Conservation (phyloP, 192 early-diverging fungal genomes). For the Rhizophlyctis rosea region DNA sequence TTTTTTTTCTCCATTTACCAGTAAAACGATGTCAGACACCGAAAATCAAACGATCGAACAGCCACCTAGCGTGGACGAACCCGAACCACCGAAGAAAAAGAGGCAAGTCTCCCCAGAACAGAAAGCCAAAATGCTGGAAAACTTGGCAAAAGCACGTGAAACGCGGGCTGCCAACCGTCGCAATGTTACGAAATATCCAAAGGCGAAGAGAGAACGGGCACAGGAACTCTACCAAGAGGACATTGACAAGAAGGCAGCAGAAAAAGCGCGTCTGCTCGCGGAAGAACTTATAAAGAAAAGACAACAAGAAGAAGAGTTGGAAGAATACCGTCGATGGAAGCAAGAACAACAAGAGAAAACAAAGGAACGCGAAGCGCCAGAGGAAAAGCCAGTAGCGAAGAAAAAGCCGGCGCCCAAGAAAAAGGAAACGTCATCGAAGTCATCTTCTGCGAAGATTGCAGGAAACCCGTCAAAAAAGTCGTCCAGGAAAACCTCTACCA, state of each 20-base stretch:
- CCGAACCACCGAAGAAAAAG: neutral
- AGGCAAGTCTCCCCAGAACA: neutral
- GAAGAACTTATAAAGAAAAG: neutral
- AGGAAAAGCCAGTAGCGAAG: neutral
- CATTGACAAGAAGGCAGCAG: neutral
- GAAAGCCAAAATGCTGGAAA: neutral
- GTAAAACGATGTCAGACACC: constrained; percentile 1
- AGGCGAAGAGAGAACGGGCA: neutral
- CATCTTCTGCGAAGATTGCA: too few species aligned
- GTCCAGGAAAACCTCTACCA: too few species aligned
- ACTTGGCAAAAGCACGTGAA: neutral
- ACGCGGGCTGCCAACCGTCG: neutral
- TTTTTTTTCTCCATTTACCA: too few species aligned
- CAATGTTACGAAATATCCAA: constrained; percentile 1
- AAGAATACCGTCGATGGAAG: neutral
- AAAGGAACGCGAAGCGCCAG: too few species aligned
- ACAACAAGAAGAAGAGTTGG: neutral
- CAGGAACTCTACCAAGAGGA: neutral
- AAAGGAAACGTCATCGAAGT: too few species aligned
- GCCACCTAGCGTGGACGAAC: neutral
- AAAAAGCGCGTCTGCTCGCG: neutral
- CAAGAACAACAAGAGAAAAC: too few species aligned
- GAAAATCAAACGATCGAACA: neutral
- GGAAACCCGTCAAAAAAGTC: too few species aligned
- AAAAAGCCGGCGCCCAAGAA: neutral